These are phyloP conservation scores for Cinchona pubescens DNA, from an alignment of 257 asterid species.

Conservation along the genomic window DNA sequence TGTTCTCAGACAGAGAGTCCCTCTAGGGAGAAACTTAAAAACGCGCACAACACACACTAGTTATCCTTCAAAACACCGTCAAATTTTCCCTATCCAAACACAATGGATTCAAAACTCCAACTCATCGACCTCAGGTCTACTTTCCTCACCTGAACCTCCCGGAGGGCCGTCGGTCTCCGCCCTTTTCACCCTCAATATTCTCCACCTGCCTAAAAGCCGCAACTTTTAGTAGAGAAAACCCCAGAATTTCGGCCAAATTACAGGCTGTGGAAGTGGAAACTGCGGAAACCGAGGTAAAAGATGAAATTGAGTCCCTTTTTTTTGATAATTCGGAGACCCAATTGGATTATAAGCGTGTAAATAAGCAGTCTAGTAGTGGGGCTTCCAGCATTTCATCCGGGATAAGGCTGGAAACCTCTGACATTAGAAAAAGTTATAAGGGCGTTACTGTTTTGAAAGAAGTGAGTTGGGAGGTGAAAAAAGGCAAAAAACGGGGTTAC, in stretches of 20 bases:
- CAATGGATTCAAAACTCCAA: slow-evolving; percentile 54
- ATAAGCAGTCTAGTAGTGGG: slow-evolving; percentile 43
- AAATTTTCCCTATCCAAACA: not conserved
- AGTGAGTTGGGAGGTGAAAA: slow-evolving; percentile 92
- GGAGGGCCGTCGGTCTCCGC: slow-evolving; percentile 29
- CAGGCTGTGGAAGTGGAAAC: slow-evolving; percentile 64
- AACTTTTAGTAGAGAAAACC: slow-evolving; percentile 32
- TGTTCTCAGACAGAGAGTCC: no score
- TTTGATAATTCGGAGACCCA: slow-evolving; percentile 35
- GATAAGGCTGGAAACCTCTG: slow-evolving; percentile 75
- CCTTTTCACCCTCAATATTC: slow-evolving; percentile 35
- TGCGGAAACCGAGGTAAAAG: slow-evolving; percentile 54
- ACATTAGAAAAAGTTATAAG: slow-evolving; percentile 72
- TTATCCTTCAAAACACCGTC: not conserved
- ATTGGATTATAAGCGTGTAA: slow-evolving; percentile 42
- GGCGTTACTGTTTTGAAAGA: slow-evolving; percentile 79
- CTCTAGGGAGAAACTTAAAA: no score
- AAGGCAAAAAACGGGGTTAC: slow-evolving; percentile 84
- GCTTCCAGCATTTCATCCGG: slow-evolving; percentile 92
- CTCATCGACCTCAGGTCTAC: slow-evolving; percentile 52
- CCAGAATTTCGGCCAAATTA: slow-evolving; percentile 40
- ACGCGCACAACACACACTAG: slow-evolving; percentile 1
- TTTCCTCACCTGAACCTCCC: slow-evolving; percentile 52
- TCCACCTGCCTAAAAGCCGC: slow-evolving; percentile 24
- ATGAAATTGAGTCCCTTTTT: slow-evolving; percentile 69